A percentile compares a stretch with the other conserved stretches of the same genome.
These are phyloP conservation scores for Nicotiana tomentosiformis DNA, from an alignment of 257 asterid genomes.

Conservation along the genomic window DNA sequence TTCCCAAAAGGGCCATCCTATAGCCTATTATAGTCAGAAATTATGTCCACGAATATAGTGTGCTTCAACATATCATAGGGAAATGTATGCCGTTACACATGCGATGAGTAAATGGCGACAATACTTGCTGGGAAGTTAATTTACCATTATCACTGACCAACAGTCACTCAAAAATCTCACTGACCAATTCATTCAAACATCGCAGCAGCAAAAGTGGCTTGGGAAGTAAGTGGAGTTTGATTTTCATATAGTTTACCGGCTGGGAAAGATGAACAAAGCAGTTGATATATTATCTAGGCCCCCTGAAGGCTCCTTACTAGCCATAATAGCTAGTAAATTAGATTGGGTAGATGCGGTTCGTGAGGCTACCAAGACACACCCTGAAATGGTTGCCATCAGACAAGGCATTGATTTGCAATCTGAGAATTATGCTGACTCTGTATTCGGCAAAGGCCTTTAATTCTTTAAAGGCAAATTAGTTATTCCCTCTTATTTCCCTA, in stretches of 20 bases:
- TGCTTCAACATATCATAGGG: too few relatives aligned
- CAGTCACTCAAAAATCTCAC: not conserved
- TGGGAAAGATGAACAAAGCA: not conserved
- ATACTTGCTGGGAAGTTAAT: not conserved
- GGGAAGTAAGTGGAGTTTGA: not conserved
- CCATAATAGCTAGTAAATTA: too few relatives aligned
- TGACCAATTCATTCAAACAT: not conserved
- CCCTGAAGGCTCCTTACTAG: not conserved
- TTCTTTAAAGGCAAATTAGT: not conserved
- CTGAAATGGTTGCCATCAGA: too few relatives aligned
- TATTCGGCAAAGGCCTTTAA: not conserved
- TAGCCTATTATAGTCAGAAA: too few relatives aligned
- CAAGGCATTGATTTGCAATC: too few relatives aligned
- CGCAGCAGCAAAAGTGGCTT: not conserved
- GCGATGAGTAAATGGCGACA: too few relatives aligned
- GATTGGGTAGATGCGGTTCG: too few relatives aligned
- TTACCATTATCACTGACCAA: not conserved
- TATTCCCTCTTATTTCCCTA: not conserved
- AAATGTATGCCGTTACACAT: too few relatives aligned
- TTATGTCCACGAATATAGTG: too few relatives aligned
- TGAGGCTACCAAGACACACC: too few relatives aligned
- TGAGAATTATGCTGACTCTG: too few relatives aligned
- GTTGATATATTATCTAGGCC: not conserved
- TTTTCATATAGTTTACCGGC: not conserved
- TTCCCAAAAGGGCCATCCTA: too few relatives aligned